Conservation (phyloP, 1,139 yeast species). For the Arxiozyma slooffiae region DNA sequence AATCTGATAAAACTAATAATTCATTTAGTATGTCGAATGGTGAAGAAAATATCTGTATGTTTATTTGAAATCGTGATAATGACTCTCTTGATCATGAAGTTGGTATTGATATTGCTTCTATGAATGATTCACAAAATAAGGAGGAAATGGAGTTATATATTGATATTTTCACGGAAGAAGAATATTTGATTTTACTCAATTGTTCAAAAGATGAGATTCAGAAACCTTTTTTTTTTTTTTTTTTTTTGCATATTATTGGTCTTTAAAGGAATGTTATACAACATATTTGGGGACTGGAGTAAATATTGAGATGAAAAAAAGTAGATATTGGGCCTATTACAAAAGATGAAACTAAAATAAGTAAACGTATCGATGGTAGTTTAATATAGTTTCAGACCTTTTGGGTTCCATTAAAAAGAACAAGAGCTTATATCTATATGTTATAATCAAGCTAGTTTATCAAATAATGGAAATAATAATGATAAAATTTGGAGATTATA, state of each 20-base stretch:
- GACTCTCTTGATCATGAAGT: constrained; percentile 18
- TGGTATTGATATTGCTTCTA: constrained; percentile 58
- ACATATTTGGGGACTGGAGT: constrained; percentile 56
- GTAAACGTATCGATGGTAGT: constrained; percentile 8
- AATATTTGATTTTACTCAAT: constrained; percentile 30
- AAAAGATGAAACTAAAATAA: not conserved
- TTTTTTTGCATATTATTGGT: constrained; percentile 59
- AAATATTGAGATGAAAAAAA: constrained; percentile 38
- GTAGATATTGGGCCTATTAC: constrained; percentile 23
- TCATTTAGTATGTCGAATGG: constrained; percentile 52
- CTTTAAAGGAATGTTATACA: constrained; percentile 61
- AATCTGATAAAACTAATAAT: constrained; percentile 30
- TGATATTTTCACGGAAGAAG: constrained; percentile 42
- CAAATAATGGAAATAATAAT: not conserved
- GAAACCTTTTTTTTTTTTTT: too few species aligned
- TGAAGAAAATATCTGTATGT: constrained; percentile 36
- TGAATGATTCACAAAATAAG: constrained; percentile 33
- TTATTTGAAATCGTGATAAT: constrained; percentile 29
- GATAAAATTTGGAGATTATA: not conserved
- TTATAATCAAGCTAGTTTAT: not conserved
- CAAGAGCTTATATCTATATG: constrained; percentile 12
- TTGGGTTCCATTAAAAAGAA: constrained; percentile 13
- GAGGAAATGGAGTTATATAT: constrained; percentile 36
- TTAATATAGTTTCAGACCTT: constrained; percentile 15
- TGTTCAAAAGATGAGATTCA: constrained; percentile 5